Percentiles rank a stretch among this genome's conserved stretches.
phyloP scores from a whole-genome alignment of 352 stramenopile genomes.

The Aphanomyces cochlioides region DNA sequence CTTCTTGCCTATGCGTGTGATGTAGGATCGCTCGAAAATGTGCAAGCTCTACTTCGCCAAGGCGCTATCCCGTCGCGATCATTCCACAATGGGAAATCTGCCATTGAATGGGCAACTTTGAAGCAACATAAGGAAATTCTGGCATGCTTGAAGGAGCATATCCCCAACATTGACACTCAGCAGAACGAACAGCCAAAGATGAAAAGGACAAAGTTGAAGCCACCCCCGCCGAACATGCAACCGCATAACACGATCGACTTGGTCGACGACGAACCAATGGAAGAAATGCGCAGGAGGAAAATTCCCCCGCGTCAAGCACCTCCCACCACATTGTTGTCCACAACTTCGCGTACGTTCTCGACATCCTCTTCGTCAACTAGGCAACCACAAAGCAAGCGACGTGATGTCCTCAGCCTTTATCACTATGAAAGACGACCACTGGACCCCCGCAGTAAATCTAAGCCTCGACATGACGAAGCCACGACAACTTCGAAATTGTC shows the following conservation, averaged over 20 bases:
- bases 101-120: not conserved
- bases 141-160: not conserved
- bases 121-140: constrained; percentile 7
- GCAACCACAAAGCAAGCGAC: not conserved
- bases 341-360: not conserved
- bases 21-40: constrained; percentile 2
- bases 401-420: constrained; percentile 3
- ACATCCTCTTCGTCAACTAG: not conserved
- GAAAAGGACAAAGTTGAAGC: too few species aligned
- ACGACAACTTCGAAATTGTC: not conserved
- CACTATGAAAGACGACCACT: constrained; percentile 1
- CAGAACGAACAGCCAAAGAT: too few species aligned
- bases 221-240: too few species aligned
- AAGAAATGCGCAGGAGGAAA: not conserved
- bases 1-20: constrained; percentile 6
- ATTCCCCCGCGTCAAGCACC: not conserved
- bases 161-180: too few species aligned
- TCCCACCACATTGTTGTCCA: too few species aligned
- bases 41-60: not conserved
- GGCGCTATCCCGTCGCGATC: not conserved
- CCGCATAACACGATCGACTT: too few species aligned
- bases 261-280: too few species aligned
- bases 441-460: not conserved
- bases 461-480: not conserved
- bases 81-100: constrained; percentile 4